A percentile compares a stretch with the other conserved stretches of the same genome.
phyloP scores from a whole-genome alignment of 1,284 basidiomycete species.

The Trichosporon faecale region DNA sequence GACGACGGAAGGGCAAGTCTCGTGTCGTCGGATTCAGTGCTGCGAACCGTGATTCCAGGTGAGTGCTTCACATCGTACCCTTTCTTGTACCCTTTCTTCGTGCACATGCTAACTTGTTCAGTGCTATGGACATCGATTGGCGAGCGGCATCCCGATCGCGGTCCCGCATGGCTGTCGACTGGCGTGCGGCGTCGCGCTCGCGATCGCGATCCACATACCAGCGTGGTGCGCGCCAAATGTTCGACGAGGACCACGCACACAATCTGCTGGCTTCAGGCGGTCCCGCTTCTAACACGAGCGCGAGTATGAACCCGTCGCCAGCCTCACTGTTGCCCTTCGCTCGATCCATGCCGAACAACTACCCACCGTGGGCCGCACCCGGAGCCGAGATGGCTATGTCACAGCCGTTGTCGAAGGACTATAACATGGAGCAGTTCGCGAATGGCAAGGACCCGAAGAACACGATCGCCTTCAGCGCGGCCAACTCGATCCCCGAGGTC shows the following conservation, averaged over 20 bases:
- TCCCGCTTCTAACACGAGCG: slow-evolving; percentile 54
- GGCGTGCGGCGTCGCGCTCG: slow-evolving; percentile 54
- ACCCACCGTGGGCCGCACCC: slow-evolving; percentile 21
- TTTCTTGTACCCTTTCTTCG: neutral
- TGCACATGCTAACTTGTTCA: slow-evolving; percentile 22
- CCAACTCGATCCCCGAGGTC: neutral
- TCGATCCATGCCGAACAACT: slow-evolving; percentile 30
- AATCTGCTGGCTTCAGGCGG: slow-evolving; percentile 49
- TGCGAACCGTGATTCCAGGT: slow-evolving; percentile 33
- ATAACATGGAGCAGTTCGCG: slow-evolving; percentile 29
- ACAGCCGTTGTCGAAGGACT: slow-evolving; percentile 24
- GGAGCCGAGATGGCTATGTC: slow-evolving; percentile 29
- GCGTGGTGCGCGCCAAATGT: slow-evolving; percentile 39
- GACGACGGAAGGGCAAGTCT: slow-evolving; percentile 54
- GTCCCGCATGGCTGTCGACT: slow-evolving; percentile 72
- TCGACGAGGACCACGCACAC: slow-evolving; percentile 52
- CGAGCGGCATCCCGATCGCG: slow-evolving; percentile 84
- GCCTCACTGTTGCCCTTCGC: slow-evolving; percentile 25
- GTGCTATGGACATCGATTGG: slow-evolving; percentile 78
- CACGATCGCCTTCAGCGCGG: neutral
- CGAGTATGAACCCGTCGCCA: slow-evolving; percentile 25
- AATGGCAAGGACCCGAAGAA: slow-evolving; percentile 17
- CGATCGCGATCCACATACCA: slow-evolving; percentile 48
- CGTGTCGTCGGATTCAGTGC: slow-evolving; percentile 54
- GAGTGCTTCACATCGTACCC: slow-evolving; percentile 10